A percentile compares a stretch with the other conserved stretches of the same genome.
Evolutionary conservation across 306 rosid species (phyloP).

Genomic region (Benincasa hispida): DNA sequence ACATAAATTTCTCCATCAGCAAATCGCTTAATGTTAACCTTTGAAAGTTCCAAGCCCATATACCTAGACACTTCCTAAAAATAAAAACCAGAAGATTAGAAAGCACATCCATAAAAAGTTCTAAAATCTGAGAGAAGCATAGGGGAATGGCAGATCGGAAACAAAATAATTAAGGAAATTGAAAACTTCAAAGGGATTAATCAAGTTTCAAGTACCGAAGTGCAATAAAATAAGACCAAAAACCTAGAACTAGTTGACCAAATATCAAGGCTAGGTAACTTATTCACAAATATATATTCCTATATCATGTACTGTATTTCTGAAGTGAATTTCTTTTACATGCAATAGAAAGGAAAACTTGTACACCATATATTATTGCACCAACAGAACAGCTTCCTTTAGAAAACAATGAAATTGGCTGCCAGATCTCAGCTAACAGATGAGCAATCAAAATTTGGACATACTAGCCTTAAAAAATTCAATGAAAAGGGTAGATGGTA

Average conservation of each 20-base stretch:
- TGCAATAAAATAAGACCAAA: neutral
- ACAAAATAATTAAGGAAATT: neutral
- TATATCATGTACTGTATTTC: neutral
- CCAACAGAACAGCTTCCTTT: neutral
- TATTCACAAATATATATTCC: neutral
- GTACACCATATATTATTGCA: neutral
- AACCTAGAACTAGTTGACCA: neutral
- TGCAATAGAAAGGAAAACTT: neutral
- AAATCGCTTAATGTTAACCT: constrained; percentile 69
- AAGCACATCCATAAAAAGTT: neutral
- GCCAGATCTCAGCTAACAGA: neutral
- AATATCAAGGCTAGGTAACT: neutral
- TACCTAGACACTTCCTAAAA: constrained; percentile 77
- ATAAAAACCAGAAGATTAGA: neutral
- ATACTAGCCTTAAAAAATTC: neutral
- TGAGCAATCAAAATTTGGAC: neutral
- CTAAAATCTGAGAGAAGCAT: neutral
- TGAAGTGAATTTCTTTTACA: neutral
- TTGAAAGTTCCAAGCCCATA: constrained; percentile 86
- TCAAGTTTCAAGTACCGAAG: neutral
- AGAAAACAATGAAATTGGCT: neutral
- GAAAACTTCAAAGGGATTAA: neutral
- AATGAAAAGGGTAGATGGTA: neutral
- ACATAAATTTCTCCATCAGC: constrained; percentile 95
- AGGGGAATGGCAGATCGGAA: neutral